Conservation (phyloP, 257 asterid genomes). For the Coffea eugenioides region DNA sequence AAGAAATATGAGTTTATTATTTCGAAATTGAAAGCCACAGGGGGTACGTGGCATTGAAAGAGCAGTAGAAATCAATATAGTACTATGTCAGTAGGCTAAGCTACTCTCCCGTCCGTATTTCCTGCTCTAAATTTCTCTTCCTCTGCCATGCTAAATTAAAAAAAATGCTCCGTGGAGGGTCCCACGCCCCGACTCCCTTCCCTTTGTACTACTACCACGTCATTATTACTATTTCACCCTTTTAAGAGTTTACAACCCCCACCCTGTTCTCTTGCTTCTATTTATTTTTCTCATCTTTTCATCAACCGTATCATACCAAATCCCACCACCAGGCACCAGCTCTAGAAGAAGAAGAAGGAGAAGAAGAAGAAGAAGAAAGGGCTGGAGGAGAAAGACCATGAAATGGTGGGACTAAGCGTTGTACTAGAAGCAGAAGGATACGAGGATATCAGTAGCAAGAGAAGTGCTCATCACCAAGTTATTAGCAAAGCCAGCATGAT, state of each 20-base stretch:
- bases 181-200: slow-evolving; percentile 2
- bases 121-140: slow-evolving; percentile 21
- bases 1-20: slow-evolving; percentile 14
- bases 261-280: slow-evolving; percentile 7
- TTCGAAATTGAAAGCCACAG: slow-evolving; percentile 32
- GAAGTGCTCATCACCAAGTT: slow-evolving; percentile 37
- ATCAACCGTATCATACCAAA: background rate
- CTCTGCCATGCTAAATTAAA: slow-evolving; percentile 1
- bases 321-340: slow-evolving; percentile 11
- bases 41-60: slow-evolving; percentile 61
- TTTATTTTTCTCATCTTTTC: slow-evolving; percentile 18
- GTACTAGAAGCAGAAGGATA: slow-evolving; percentile 66
- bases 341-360: background rate
- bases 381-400: slow-evolving; percentile 26
- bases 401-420: slow-evolving; percentile 91
- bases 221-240: background rate
- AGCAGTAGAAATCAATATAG: slow-evolving; percentile 38
- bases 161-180: slow-evolving; percentile 10
- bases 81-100: slow-evolving; percentile 11
- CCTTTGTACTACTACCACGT: background rate
- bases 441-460: slow-evolving; percentile 26
- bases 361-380: slow-evolving; percentile 1
- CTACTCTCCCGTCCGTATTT: slow-evolving; percentile 19
- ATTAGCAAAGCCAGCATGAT: slow-evolving; percentile 66
- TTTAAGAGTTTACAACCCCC: background rate